A percentile compares a stretch with the other conserved stretches of the same genome.
These are phyloP conservation scores for Neurospora sp. DNA, from an alignment of 495 filamentous ascomycete genomes.

Conservation along the genomic window DNA sequence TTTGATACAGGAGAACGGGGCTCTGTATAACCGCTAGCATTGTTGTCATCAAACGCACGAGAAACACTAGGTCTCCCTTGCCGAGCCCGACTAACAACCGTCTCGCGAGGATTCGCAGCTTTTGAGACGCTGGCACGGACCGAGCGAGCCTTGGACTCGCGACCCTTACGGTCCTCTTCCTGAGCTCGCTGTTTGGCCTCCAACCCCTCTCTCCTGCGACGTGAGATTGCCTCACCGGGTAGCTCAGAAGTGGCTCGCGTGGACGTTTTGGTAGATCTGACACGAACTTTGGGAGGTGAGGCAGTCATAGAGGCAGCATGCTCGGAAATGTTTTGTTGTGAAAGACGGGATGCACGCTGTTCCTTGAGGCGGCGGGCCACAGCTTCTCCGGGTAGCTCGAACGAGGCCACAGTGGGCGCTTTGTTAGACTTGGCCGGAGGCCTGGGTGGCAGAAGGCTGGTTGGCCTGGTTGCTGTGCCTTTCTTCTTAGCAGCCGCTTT, in stretches of 20 bases:
- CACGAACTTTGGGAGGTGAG: slow-evolving; percentile 29
- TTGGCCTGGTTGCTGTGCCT: slow-evolving; percentile 20
- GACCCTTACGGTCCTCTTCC: slow-evolving; percentile 46
- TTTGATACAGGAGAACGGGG: background rate
- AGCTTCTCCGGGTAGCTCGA: slow-evolving; percentile 63
- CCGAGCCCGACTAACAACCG: slow-evolving; percentile 48
- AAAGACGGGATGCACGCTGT: slow-evolving; percentile 38
- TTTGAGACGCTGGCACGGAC: slow-evolving; percentile 32
- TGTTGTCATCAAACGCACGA: slow-evolving; percentile 4
- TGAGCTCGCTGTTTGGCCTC: slow-evolving; percentile 53
- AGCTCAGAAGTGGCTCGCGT: slow-evolving; percentile 59
- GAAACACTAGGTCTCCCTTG: slow-evolving; percentile 26
- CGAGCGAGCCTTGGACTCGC: slow-evolving; percentile 57
- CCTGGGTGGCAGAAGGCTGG: slow-evolving; percentile 37
- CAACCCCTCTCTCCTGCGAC: slow-evolving; percentile 53
- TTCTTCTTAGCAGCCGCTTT: slow-evolving; percentile 16
- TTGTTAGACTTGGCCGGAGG: slow-evolving; percentile 46
- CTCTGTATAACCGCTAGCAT: slow-evolving; percentile 3
- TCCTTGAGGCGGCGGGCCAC: slow-evolving; percentile 52
- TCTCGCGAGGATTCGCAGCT: slow-evolving; percentile 36
- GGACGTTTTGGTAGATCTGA: slow-evolving; percentile 50
- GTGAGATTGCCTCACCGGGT: slow-evolving; percentile 63
- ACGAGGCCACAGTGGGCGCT: slow-evolving; percentile 52
- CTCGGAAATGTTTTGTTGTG: slow-evolving; percentile 23
- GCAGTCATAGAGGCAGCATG: slow-evolving; percentile 14